Percentiles rank a stretch among this genome's conserved stretches.
These are phyloP conservation scores for Aspergillus heteromorphus DNA, from an alignment of 495 filamentous ascomycete species.

Conservation along the genomic window DNA sequence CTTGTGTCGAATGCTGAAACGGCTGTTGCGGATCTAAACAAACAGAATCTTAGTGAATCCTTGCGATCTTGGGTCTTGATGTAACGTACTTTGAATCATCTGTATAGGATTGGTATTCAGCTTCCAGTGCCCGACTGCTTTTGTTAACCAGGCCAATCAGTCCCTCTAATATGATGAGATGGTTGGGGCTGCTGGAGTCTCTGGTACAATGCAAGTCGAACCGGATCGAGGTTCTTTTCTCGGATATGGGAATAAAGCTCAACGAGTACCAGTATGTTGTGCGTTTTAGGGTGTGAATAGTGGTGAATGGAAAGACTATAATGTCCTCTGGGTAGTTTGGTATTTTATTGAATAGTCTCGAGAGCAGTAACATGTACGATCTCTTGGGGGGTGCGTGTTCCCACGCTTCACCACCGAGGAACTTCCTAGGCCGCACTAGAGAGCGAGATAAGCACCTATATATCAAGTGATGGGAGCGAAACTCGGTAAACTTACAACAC, in stretches of 20 bases:
- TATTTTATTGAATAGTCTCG: neutral
- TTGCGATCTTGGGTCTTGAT: neutral
- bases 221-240: conserved; percentile 15
- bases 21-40: neutral
- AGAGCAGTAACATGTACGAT: neutral
- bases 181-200: neutral
- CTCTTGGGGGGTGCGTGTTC: neutral
- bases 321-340: neutral
- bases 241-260: conserved; percentile 15
- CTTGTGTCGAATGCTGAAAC: neutral
- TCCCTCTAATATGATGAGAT: neutral
- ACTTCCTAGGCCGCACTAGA: neutral
- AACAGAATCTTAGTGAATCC: neutral
- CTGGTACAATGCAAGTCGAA: conserved; percentile 16
- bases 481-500: conserved; percentile 13
- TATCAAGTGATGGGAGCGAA: neutral
- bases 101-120: conserved; percentile 3
- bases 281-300: conserved; percentile 9
- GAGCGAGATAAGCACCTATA: neutral
- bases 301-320: conserved; percentile 15
- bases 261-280: conserved; percentile 15
- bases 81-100: neutral
- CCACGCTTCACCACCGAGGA: neutral
- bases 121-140: conserved; percentile 6
- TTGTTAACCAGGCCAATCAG: neutral